Evolutionary conservation across 1,284 basidiomycete species (phyloP).

Genomic region (Kalmanozyma brasiliensis): DNA sequence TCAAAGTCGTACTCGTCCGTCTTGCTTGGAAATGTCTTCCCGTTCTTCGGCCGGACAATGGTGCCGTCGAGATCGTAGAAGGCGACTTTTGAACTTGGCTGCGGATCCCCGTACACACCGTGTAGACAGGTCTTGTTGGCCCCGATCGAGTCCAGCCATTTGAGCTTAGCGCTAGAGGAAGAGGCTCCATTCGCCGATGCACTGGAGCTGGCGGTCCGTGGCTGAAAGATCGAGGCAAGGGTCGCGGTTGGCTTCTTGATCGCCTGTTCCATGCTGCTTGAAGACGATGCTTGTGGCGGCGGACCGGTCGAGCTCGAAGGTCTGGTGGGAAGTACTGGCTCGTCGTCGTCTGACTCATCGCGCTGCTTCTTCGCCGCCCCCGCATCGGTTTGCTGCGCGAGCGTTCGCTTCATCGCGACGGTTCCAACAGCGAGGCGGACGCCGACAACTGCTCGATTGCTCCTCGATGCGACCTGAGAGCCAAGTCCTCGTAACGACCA

Average conservation of each 20-base stretch:
- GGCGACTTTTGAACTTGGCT: constrained; percentile 35
- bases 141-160: constrained; percentile 41
- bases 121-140: constrained; percentile 33
- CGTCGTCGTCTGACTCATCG: constrained; percentile 15
- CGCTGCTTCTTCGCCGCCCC: constrained; percentile 9
- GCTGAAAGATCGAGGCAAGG: constrained; percentile 45
- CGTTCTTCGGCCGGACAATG: constrained; percentile 47
- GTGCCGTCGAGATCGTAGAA: constrained; percentile 61
- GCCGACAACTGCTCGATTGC: not conserved
- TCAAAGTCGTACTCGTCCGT: constrained; percentile 55
- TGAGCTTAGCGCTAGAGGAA: constrained; percentile 3
- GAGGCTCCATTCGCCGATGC: constrained; percentile 6
- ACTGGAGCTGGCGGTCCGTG: constrained; percentile 1
- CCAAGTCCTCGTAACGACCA: constrained; percentile 11
- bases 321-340: constrained; percentile 4
- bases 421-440: not conserved
- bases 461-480: constrained; percentile 14
- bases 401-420: constrained; percentile 25
- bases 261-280: not conserved
- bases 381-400: not conserved
- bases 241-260: constrained; percentile 13
- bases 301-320: not conserved
- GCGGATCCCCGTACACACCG: constrained; percentile 32
- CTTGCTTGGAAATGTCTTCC: constrained; percentile 45
- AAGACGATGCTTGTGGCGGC: not conserved